A percentile compares a stretch with the other conserved stretches of the same genome.
Conservation (phyloP, 2,329 filamentous ascomycete genomes). For the Aspergillus pseudoterreus region DNA sequence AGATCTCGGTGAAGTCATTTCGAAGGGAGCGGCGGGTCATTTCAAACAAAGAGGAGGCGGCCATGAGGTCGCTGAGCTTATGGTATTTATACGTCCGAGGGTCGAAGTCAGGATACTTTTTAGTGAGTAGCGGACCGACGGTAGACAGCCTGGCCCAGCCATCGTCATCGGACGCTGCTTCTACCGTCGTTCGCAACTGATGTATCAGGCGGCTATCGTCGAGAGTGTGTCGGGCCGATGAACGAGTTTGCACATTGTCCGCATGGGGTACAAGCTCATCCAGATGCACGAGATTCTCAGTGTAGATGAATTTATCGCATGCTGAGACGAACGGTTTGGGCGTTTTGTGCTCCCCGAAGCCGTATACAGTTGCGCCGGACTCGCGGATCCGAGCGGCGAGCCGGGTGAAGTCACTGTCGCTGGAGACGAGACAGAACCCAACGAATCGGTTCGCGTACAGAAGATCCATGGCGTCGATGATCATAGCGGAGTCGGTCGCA, state of each 20-base stretch:
- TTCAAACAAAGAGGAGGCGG: background rate
- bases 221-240: background rate
- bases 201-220: slow-evolving; percentile 2
- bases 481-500: slow-evolving; percentile 23
- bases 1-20: background rate
- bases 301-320: background rate
- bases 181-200: slow-evolving; percentile 7
- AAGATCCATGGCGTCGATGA: slow-evolving; percentile 35
- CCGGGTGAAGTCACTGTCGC: slow-evolving; percentile 35
- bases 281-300: background rate
- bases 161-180: slow-evolving; percentile 8
- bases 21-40: background rate
- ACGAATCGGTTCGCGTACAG: slow-evolving; percentile 31
- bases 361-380: slow-evolving; percentile 31
- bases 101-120: slow-evolving; percentile 8
- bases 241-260: background rate
- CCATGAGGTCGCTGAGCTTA: background rate
- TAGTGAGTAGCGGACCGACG: slow-evolving; percentile 8
- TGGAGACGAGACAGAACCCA: slow-evolving; percentile 32
- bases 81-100: background rate
- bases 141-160: slow-evolving; percentile 11
- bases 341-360: slow-evolving; percentile 29
- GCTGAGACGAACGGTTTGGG: background rate
- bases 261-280: slow-evolving; percentile 1
- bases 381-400: slow-evolving; percentile 33